These are phyloP conservation scores for Auricularia heimuer DNA, from an alignment of 768 basidiomycete species.

Conservation along the genomic window DNA sequence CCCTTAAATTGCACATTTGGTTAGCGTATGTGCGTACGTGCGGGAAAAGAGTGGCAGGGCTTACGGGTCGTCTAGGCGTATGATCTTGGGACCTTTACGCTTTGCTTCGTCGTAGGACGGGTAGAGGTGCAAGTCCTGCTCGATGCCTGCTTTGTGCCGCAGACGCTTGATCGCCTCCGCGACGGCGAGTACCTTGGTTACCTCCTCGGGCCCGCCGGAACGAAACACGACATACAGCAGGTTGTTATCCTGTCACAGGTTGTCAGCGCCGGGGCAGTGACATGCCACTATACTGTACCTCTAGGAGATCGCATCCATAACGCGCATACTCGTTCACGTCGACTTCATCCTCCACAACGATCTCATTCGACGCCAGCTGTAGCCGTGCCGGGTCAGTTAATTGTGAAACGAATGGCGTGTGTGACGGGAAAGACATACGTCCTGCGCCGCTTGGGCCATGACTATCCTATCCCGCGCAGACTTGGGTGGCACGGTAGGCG, in stretches of 20 bases:
- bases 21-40: conserved; percentile 4
- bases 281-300: conserved; percentile 27
- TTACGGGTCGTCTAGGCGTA: conserved; percentile 45
- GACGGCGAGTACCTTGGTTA: conserved; percentile 70
- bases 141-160: conserved; percentile 63
- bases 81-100: conserved; percentile 50
- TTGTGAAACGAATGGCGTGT: neutral
- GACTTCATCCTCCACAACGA: conserved; percentile 60
- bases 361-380: conserved; percentile 41
- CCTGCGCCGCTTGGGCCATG: conserved; percentile 42
- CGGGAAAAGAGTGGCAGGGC: neutral
- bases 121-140: conserved; percentile 63
- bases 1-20: conserved; percentile 4
- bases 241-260: conserved; percentile 50
- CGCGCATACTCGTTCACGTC: conserved; percentile 54
- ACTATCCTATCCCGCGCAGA: conserved; percentile 60
- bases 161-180: conserved; percentile 75
- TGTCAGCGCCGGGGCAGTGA: neutral
- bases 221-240: conserved; percentile 72
- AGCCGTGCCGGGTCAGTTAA: neutral
- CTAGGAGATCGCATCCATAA: conserved; percentile 53
- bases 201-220: conserved; percentile 50
- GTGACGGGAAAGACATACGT: conserved; percentile 4
- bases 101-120: conserved; percentile 54
- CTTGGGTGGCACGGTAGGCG: conserved; percentile 22